phyloP scores from a whole-genome alignment of 208 protist genomes.

The Trypanosoma avium region DNA sequence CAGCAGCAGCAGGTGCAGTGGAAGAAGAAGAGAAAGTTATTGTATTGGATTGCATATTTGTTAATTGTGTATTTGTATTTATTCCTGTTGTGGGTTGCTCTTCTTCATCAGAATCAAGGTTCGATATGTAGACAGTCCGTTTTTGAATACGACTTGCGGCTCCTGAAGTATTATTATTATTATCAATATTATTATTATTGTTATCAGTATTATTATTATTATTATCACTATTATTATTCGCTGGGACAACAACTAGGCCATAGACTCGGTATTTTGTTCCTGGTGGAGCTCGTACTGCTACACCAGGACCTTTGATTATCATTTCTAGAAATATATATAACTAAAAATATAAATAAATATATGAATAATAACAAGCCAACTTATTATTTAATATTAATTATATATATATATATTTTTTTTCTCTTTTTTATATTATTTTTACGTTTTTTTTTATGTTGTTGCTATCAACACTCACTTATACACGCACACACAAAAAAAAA shows the following conservation, averaged over 20 bases:
- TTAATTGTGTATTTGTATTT: too few relatives aligned
- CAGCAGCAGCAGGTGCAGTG: too few relatives aligned
- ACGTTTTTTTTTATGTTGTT: too few relatives aligned
- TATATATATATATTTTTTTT: constrained; percentile 18
- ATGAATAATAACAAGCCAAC: constrained; percentile 17
- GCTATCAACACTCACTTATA: too few relatives aligned
- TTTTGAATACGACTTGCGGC: too few relatives aligned
- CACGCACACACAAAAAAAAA: too few relatives aligned
- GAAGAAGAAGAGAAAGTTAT: background rate
- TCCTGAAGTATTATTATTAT: too few relatives aligned
- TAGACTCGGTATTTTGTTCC: constrained; percentile 47
- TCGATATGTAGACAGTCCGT: constrained; percentile 9
- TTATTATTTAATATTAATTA: background rate
- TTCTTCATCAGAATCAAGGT: background rate
- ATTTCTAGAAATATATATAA: constrained; percentile 14
- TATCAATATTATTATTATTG: too few relatives aligned
- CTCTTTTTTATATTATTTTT: background rate
- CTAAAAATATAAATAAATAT: constrained; percentile 23
- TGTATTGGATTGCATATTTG: too few relatives aligned
- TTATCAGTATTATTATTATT: background rate
- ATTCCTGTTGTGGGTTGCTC: too few relatives aligned
- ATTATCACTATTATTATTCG: constrained; percentile 19
- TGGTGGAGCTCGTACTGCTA: constrained; percentile 39
- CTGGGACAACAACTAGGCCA: constrained; percentile 37
- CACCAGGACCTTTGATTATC: constrained; percentile 41